phyloP scores from a whole-genome alignment of 2,329 filamentous ascomycete genomes.

The Fusarium compactum region DNA sequence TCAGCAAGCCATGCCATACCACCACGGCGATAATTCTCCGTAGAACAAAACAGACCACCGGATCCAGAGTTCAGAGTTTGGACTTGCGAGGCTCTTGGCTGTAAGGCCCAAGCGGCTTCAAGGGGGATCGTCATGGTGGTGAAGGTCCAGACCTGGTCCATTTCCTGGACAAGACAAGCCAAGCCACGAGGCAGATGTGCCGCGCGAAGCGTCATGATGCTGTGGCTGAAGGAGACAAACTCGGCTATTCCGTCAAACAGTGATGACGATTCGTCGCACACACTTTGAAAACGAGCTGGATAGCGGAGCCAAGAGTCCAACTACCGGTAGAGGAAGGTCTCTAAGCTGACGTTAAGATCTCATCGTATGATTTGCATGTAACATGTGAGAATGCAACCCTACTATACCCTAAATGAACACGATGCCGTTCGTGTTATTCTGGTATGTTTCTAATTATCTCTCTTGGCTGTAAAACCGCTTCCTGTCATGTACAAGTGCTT shows the following conservation, averaged over 20 bases:
- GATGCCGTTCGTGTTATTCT: background rate
- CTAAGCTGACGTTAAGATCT: background rate
- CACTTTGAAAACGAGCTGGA: conserved; percentile 18
- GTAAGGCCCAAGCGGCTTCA: conserved; percentile 11
- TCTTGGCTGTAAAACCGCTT: conserved; percentile 1
- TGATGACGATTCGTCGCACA: conserved; percentile 10
- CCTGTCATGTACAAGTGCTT: background rate
- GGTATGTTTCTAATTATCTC: conserved; percentile 2
- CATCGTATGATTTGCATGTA: conserved; percentile 34
- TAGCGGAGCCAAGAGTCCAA: conserved; percentile 10
- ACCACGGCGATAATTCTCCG: conserved; percentile 29
- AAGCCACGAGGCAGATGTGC: conserved; percentile 32
- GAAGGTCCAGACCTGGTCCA: conserved; percentile 19
- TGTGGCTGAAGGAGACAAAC: conserved; percentile 23
- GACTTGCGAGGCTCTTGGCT: background rate
- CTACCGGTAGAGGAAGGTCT: background rate
- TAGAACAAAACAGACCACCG: background rate
- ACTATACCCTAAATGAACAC: conserved; percentile 2
- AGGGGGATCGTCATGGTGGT: conserved; percentile 29
- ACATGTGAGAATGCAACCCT: conserved; percentile 17
- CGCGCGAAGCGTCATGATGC: conserved; percentile 27
- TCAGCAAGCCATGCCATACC: background rate
- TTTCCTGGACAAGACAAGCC: conserved; percentile 20
- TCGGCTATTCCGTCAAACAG: conserved; percentile 30
- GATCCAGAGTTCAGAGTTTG: background rate